These are phyloP conservation scores for Leccinum pellstonianum DNA, from an alignment of 768 basidiomycete species.

Conservation along the genomic window DNA sequence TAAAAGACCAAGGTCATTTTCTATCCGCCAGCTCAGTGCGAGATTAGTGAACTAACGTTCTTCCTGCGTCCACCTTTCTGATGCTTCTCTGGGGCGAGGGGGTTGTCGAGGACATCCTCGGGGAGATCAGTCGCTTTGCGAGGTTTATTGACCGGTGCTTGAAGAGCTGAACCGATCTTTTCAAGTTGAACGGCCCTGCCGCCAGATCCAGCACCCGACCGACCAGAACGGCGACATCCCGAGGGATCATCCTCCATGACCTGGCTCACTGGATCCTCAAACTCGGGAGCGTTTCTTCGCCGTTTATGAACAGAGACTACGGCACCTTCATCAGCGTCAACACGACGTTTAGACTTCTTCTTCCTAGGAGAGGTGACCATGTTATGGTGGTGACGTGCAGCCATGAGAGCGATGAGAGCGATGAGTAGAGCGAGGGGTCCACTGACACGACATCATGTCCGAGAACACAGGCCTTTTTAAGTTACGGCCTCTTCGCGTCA, in stretches of 20 bases:
- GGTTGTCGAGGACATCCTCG: not conserved
- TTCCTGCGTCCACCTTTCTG: not conserved
- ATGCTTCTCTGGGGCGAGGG: not conserved
- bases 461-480: too few species aligned
- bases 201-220: not conserved
- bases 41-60: not conserved
- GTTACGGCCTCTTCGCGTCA: too few species aligned
- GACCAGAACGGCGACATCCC: not conserved
- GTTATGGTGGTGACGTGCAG: too few species aligned
- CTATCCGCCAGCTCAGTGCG: not conserved
- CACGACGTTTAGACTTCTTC: not conserved
- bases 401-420: too few species aligned
- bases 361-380: not conserved
- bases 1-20: not conserved
- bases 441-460: too few species aligned
- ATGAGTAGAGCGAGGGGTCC: too few species aligned
- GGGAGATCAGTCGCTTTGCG: not conserved
- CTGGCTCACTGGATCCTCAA: not conserved
- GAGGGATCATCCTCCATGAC: not conserved
- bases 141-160: not conserved
- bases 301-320: not conserved
- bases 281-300: not conserved
- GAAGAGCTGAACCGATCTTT: not conserved
- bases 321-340: not conserved
- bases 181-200: not conserved